phyloP scores from a whole-genome alignment of 106 monocot genomes.

The Allium cepa region DNA sequence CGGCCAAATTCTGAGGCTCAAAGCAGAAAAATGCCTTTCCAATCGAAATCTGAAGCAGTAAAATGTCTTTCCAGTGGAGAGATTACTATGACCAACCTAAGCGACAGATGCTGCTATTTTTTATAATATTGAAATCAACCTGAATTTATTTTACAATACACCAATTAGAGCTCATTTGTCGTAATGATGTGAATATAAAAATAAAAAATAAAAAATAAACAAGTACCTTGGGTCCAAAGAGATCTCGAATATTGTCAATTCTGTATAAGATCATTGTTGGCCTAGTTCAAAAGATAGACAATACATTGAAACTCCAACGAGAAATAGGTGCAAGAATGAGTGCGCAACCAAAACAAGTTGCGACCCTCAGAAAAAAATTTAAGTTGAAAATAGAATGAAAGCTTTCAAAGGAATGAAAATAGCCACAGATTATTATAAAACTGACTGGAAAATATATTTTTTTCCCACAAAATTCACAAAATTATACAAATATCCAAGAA shows the following conservation, averaged over 20 bases:
- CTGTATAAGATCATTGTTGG: conserved; percentile 98
- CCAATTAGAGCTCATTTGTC: neutral
- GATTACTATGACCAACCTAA: conserved; percentile 38
- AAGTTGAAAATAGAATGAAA: neutral
- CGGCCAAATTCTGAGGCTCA: neutral
- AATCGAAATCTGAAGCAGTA: neutral
- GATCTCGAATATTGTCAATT: conserved; percentile 92
- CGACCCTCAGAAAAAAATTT: conserved; percentile 3
- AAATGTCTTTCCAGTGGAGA: neutral
- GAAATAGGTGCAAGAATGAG: neutral
- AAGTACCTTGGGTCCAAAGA: conserved; percentile 94
- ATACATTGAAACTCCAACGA: too few species aligned
- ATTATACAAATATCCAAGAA: too few species aligned
- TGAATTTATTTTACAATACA: conserved; percentile 12
- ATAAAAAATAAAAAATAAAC: neutral
- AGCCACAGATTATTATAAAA: too few species aligned
- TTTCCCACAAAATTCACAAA: too few species aligned
- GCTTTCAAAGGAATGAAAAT: neutral
- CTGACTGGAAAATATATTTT: too few species aligned
- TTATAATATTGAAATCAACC: conserved; percentile 82
- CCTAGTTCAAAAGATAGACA: conserved; percentile 32
- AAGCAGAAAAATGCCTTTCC: neutral
- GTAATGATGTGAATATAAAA: neutral
- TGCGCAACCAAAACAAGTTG: neutral
- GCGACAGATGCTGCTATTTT: conserved; percentile 65